Base-by-base conservation (phyloP, 106 monocot species). In the Cymbidium sinense region DNA sequence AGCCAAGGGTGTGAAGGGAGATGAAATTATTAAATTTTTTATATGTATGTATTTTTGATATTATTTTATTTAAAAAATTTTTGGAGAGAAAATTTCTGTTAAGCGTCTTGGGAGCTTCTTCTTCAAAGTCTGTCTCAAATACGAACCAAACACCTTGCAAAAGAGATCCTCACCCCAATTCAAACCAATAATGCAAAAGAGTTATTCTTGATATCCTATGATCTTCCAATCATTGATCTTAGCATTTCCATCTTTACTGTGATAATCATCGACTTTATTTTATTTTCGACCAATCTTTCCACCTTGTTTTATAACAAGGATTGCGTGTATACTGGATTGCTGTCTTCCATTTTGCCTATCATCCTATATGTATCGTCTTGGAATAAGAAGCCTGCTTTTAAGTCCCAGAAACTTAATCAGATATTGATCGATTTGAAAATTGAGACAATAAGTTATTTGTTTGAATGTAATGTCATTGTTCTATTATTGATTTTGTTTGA, bases 61-160 rank as follows among this genome's bases (percentile, higher is more conserved):
- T 13, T 47, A 47, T 2, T 35, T 2, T 30, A 72, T 82, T 47
- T 54, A 43, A 76, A 72, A n/a, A n/a, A n/a, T 28, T 81, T 21
- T 89, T 93, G 96, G 96, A 96, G 82, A 86, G 86, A 75, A 81
- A 79, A 44, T 91, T 93, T 70, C 84, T 96, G 62, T 76, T 85
- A 64, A 85, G 78, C 43, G 67, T 89, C 30, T 78, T 96, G 72
- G 85, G 83, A 25, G 27, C 82, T 34, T 77, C 93, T 64, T 86
- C 96, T 7, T 84, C 71, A 18, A 37, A n/a, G 7, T 5, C 90
- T 34, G 65, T 36, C 43, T 64, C 81, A 13, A 78, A 23, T 73
- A 77, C 81, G 33, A 80, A 79, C 13, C 75, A 86, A 72, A 70
- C 74, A 19, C 87, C 93, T 35, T 77, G 89, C 19, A 91, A 93